Evolutionary conservation across 805 yeast genomes (phyloP), one percentile per base, ranked within the genome.

Genomic region (Starmerella potacharoeniae): DNA sequence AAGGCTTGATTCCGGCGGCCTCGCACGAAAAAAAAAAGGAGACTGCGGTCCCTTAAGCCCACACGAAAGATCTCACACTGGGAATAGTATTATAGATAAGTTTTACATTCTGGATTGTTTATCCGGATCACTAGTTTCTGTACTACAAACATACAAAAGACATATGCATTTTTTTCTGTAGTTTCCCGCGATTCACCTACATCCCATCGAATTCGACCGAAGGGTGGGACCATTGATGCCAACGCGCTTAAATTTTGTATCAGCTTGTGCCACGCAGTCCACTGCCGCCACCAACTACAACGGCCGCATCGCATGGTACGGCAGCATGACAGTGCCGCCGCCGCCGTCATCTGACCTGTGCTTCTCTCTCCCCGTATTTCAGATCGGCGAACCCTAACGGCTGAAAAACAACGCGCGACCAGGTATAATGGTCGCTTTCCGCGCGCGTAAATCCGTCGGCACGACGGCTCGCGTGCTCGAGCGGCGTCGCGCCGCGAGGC

Each of bases 391-490:
- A 42, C 45, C 45, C 45, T 42, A 42, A 42, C 33, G 35, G 35
- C 11, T 33, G 33, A 14, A 42, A 28, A 22, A 42, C 31, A 42
- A 42, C 31, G 45, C 45, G 45, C 45, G 45, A 30, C 35, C 28
- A 14, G 28, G 11, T 11, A 31, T 30, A 16, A 31, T 31, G 33
- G 45, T 42, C 33, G 36, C 34, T 44, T n/a, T n/a, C 28, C 37
- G 30, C 39, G n/a, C 49, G 39, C 49, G 49, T 9, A 46, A 22
- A 17, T 5, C 40, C 11, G 39, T 9, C 34, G 49, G 49, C 22
- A 46, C 49, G 22, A 46, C 49, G 5, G 49, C 49, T 10, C 49
- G 49, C 31, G 40, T 46, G 9, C 49, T 46, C 7, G 40, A 46
- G 35, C 39, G 49, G 31, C 49, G 49, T 2, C 49, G 49, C 2